Percentiles rank a stretch among this genome's conserved stretches.
These are phyloP conservation scores for Ganoderma lucidum DNA, from an alignment of 1,284 basidiomycete species.

Conservation along the genomic window DNA sequence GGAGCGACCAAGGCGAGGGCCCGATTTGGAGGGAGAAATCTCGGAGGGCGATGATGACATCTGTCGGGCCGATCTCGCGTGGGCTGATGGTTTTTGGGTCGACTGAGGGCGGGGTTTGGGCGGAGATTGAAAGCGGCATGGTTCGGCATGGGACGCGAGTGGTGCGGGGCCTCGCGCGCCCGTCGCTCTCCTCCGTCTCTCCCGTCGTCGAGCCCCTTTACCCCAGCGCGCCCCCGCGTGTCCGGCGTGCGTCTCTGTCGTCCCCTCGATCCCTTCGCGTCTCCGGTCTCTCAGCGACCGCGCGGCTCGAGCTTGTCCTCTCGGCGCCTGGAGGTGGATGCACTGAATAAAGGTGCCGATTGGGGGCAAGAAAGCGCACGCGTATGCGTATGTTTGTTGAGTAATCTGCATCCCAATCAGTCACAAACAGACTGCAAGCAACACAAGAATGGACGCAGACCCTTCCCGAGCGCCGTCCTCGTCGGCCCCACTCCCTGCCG, in stretches of 20 bases:
- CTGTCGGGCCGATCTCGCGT: conserved; percentile 32
- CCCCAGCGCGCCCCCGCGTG: conserved; percentile 13
- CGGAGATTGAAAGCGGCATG: conserved; percentile 29
- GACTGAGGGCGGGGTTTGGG: conserved; percentile 20
- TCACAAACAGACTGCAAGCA: conserved; percentile 23
- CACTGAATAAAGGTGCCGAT: conserved; percentile 8
- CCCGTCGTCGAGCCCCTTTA: conserved; percentile 10
- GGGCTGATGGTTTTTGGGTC: conserved; percentile 15
- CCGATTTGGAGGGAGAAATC: conserved; percentile 19
- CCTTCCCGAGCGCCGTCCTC: conserved; percentile 24
- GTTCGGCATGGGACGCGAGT: conserved; percentile 20
- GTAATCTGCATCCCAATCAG: conserved; percentile 30
- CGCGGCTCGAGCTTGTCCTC: neutral
- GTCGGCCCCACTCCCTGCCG: conserved; percentile 29
- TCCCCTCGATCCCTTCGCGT: conserved; percentile 5
- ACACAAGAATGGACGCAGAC: conserved; percentile 32
- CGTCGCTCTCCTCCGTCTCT: conserved; percentile 5
- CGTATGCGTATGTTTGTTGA: conserved; percentile 22
- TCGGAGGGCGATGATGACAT: conserved; percentile 31
- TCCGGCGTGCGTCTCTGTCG: neutral
- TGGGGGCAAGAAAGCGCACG: conserved; percentile 6
- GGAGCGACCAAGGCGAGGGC: conserved; percentile 20
- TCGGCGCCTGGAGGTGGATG: neutral
- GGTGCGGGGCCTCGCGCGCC: conserved; percentile 10
- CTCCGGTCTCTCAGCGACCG: neutral